phyloP scores from a whole-genome alignment of 441 rosid species.

The Populus trichocarpa region DNA sequence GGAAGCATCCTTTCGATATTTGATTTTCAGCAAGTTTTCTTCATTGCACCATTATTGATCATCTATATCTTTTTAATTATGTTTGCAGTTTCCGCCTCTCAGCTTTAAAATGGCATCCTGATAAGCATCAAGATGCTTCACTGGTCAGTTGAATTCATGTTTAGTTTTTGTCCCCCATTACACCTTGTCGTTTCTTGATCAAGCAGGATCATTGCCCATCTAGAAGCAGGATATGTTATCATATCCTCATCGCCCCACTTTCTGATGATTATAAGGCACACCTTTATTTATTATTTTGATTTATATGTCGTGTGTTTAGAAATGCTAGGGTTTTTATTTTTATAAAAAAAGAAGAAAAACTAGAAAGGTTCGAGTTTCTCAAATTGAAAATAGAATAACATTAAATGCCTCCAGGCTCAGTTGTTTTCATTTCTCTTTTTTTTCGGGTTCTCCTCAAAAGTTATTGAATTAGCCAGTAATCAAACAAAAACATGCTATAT shows the following conservation, averaged over 20 bases:
- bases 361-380: not conserved
- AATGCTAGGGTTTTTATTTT: not conserved
- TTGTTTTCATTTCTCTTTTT: no score
- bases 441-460: no score
- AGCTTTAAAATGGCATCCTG: constrained; percentile 95
- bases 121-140: constrained; percentile 69
- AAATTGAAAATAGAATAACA: not conserved
- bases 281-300: not conserved
- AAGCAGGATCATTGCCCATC: not conserved
- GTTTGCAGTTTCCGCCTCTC: constrained; percentile 57
- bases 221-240: not conserved
- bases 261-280: not conserved
- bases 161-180: not conserved
- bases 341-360: not conserved
- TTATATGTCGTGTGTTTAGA: not conserved
- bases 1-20: not conserved
- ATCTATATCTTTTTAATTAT: not conserved
- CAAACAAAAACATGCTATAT: not conserved
- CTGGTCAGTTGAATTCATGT: constrained; percentile 40
- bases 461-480: not conserved
- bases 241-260: not conserved
- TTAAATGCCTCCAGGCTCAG: no score
- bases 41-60: not conserved
- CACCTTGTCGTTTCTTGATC: not conserved
- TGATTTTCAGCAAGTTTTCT: not conserved